Base-by-base conservation (phyloP, 1,284 basidiomycete genomes). In the Lentinus polychrous region DNA sequence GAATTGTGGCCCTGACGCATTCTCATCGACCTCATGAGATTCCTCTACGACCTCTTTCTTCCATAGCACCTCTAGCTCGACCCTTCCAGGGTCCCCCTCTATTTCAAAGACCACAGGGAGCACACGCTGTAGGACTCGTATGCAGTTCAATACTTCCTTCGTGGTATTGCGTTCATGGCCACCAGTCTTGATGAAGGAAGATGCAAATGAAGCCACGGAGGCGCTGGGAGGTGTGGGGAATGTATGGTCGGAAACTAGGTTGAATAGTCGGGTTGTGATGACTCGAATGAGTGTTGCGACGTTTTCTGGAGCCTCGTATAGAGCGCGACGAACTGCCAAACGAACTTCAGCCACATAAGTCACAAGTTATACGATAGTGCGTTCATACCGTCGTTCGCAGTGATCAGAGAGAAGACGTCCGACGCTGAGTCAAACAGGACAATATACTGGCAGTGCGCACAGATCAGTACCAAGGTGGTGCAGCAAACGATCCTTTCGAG, bases 351-450 rank as follows among this genome's bases (percentile, higher is more conserved):
- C 22, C 17, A 40, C 6, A 23, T 40, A 12, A 12, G 43, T 18
- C n/a, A 41, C 24, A 24, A 7, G 39, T 27, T 3, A 6, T 10
- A 20, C n/a, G 7, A 32, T n/a, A 7, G 2, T 32, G 5, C 46
- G 12, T 22, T 71, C 86, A 54, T 70, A 93, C 91, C 78, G 60
- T 94, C 91, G 58, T 90, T 82, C 0, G 86, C 80, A 5, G 87
- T 83, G 55, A 96, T 85, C 49, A 95, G 76, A 22, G 89, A 86
- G 68, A 89, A 91, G 15, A 93, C 90, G 61, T 95, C 93, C 0
- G 89, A 86, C 0, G 89, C 76, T 6, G 87, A 86, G 68, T 91
- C 90, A 64, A 94, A 94, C 8, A 95, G 70, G 33, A 78, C 69
- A 55, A 87, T 83, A 65, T 88, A 96, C 84, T 94, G 62, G 23